Conservation (phyloP, 192 early-diverging fungal species). For the Jimgerdemannia flammicorona region DNA sequence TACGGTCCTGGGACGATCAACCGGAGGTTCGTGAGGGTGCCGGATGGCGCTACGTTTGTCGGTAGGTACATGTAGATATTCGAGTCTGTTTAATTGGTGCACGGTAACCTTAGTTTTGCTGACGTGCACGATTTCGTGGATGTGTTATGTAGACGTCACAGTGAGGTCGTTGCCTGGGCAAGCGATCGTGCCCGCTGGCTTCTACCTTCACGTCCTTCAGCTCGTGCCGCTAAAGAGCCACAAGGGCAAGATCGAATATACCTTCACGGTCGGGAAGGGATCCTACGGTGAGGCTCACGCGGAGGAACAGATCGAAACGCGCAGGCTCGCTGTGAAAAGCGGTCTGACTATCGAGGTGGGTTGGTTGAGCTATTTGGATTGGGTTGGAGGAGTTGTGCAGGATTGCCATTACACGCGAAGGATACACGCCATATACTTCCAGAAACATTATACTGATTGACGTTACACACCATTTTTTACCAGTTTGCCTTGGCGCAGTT, state of each 20-base stretch:
- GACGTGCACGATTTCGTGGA: not conserved
- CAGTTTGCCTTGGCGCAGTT: slow-evolving; percentile 77
- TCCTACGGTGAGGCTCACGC: slow-evolving; percentile 57
- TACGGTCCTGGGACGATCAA: slow-evolving; percentile 77
- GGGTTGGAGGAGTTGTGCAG: too few relatives aligned
- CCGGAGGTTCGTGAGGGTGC: slow-evolving; percentile 80
- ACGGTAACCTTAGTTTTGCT: too few relatives aligned
- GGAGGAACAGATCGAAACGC: slow-evolving; percentile 49
- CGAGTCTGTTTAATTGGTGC: too few relatives aligned
- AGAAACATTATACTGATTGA: slow-evolving; percentile 12
- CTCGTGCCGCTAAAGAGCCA: slow-evolving; percentile 67
- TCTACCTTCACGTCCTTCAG: slow-evolving; percentile 73
- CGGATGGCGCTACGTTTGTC: slow-evolving; percentile 77
- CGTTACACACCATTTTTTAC: not conserved
- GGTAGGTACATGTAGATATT: slow-evolving; percentile 32
- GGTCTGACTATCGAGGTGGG: slow-evolving; percentile 72
- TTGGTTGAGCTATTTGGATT: not conserved
- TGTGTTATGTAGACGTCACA: slow-evolving; percentile 22
- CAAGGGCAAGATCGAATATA: slow-evolving; percentile 52
- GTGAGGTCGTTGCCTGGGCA: slow-evolving; percentile 29
- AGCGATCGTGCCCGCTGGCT: slow-evolving; percentile 53
- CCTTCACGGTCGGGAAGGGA: slow-evolving; percentile 53
- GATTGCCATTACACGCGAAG: too few relatives aligned
- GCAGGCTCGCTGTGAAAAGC: slow-evolving; percentile 58
- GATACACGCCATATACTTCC: too few relatives aligned